Percentiles rank a stretch among this genome's conserved stretches.
Evolutionary conservation across 2,329 filamentous ascomycete genomes (phyloP).

Genomic region (Rhinocladiella similis): DNA sequence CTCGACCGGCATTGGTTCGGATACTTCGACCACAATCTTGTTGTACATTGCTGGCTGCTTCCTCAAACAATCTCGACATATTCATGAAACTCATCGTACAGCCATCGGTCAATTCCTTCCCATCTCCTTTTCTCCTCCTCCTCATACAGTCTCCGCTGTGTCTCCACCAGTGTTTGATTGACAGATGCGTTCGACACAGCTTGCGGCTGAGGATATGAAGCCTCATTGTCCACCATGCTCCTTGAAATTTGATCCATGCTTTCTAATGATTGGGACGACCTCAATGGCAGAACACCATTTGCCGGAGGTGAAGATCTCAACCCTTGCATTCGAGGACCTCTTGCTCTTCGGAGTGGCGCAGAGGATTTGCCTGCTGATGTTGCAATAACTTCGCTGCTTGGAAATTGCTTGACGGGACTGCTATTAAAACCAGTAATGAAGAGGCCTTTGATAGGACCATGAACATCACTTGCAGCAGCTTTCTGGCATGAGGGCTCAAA

Average conservation of each 20-base stretch:
- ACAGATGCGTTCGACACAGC: background rate
- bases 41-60: too few species aligned
- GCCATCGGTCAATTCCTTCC: slow-evolving; percentile 39
- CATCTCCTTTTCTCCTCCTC: slow-evolving; percentile 31
- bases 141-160: slow-evolving; percentile 16
- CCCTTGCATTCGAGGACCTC: background rate
- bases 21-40: background rate
- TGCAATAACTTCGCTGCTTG: too few species aligned
- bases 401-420: slow-evolving; percentile 2
- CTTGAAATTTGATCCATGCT: background rate
- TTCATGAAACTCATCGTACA: slow-evolving; percentile 43
- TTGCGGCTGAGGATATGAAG: background rate
- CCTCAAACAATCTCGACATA: slow-evolving; percentile 41
- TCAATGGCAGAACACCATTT: too few species aligned
- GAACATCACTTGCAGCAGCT: slow-evolving; percentile 19
- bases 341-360: background rate
- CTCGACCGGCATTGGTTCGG: too few species aligned
- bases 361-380: too few species aligned
- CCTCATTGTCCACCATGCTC: background rate
- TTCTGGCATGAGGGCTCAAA: slow-evolving; percentile 19
- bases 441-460: slow-evolving; percentile 5
- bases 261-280: too few species aligned
- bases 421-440: slow-evolving; percentile 2
- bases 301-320: too few species aligned
- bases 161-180: slow-evolving; percentile 14